Evolutionary conservation across 495 filamentous ascomycete genomes (phyloP), one percentile per base, ranked within the genome.

Genomic region (Hamigera avellanea): DNA sequence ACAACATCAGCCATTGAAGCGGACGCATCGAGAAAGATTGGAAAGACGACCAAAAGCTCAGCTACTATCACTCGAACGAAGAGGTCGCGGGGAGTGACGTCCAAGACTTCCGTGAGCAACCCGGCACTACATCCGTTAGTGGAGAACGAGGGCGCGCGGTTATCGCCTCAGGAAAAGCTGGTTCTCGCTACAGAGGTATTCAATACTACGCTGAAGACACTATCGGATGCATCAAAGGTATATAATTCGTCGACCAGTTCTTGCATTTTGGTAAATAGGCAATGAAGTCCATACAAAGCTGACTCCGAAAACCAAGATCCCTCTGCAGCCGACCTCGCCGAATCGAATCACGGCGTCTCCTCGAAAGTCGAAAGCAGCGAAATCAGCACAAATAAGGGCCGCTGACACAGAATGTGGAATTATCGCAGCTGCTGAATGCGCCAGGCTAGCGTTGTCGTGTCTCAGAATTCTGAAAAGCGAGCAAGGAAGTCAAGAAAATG

Each of bases 131-230:
- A 55, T 13, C 39, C 55, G 14, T 36, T 57, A n/a, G 42, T 39
- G 16, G 59, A 61, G 19, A 52, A 59, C 34, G 57, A 61, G 26
- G 56, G 44, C 17, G 48, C 55, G 19, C 56, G 53, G 31, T 54
- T 81, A 31, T 67, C 70, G 6, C 40, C 62, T 13, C 75, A 75
- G 41, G 77, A 86, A 43, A 78, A 67, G 52, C 72, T 76, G 1
- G 66, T 77, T 27, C 65, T 95, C 28, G 84, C 86, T 3, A 89
- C 87, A 2, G 79, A 88, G 33, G 72, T 89, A 14, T 78, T 91
- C 42, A 95, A 93, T 61, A 65, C 61, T 19, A 75, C 78, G 10
- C 59, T 91, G 14, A 91, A 83, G 50, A 63, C 72, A 6, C 70
- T 96, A 8, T 73, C 73, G 2, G 81, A 87, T 32, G 80, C 82